Evolutionary conservation across 148 eudicot species (phyloP), one percentile per base, ranked within the genome.

Genomic region (Linanthus parryae): DNA sequence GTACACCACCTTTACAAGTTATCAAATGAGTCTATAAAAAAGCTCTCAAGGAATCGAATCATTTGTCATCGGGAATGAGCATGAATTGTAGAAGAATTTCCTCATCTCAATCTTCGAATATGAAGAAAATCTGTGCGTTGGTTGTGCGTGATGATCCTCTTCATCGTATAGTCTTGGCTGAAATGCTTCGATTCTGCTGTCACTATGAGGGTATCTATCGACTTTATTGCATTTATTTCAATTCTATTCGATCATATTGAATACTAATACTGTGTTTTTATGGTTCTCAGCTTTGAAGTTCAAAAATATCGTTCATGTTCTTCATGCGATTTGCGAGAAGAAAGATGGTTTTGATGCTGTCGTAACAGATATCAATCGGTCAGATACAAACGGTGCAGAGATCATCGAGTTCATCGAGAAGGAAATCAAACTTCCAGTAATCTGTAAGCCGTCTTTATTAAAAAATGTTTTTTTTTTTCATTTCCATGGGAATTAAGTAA

Each of bases 81-180:
- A 59, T 16, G 18, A 35, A 6, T 13, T n/a, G n/a, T n/a, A 59
- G 26, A 20, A 54, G 17, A 54, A 49, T 41, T n/a, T 39, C 48
- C 26, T 59, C 59, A 47, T 28, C 25, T 35, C 71, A 53, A 54
- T 59, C 65, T 63, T 44, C 59, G 62, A 62, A 27, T 54, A 56
- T 43, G 44, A 63, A 72, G 63, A 63, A 59, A 48, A 69, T 66
- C 23, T 69, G 79, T 40, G 44, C 70, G 45, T 44, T 74, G 49
- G 18, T 74, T 10, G 58, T 70, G 52, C 62, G 62, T 53, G 56
- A 52, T 47, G 75, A 70, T 54, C 59, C 36, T 37, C 23, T 48
- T 30, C 65, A 63, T 64, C 38, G 17, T 7, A 44, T 49, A 26
- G 58, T 69, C 31, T 55, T 61, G 12, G 2, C 48, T 4, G 47